phyloP scores from a whole-genome alignment of 2,329 filamentous ascomycete species.

The Cordyceps fumosorosea region DNA sequence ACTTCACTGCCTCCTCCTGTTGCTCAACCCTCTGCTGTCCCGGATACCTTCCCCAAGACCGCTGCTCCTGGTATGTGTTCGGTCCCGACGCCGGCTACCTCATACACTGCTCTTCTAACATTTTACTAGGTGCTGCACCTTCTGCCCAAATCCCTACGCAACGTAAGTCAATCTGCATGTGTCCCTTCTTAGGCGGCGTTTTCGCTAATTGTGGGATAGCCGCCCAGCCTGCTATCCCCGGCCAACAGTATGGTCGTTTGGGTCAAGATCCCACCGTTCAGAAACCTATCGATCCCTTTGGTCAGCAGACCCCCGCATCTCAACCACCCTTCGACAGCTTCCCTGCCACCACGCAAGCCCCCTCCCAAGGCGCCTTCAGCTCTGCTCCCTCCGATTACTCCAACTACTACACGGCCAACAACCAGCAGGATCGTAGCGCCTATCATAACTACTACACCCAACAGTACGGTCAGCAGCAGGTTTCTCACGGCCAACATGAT shows the following conservation, averaged over 20 bases:
- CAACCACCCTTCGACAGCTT: constrained; percentile 57
- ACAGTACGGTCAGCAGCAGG: constrained; percentile 50
- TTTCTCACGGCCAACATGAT: constrained; percentile 65
- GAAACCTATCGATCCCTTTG: constrained; percentile 85
- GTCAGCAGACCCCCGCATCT: constrained; percentile 54
- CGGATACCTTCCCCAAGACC: constrained; percentile 52
- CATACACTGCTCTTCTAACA: background rate
- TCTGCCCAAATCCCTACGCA: constrained; percentile 19
- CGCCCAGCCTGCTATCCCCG: constrained; percentile 46
- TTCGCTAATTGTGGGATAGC: constrained; percentile 12
- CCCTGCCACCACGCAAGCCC: constrained; percentile 53
- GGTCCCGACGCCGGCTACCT: background rate
- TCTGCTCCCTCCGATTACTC: constrained; percentile 75
- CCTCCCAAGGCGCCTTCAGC: constrained; percentile 60
- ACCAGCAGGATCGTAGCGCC: constrained; percentile 62
- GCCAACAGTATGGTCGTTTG: constrained; percentile 65
- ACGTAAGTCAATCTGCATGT: constrained; percentile 15
- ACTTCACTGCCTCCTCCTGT: constrained; percentile 82
- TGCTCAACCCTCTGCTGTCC: constrained; percentile 45
- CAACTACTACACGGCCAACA: constrained; percentile 78
- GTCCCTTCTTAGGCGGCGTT: background rate
- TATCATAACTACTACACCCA: constrained; percentile 76
- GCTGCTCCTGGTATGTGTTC: constrained; percentile 38
- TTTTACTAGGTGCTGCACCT: background rate
- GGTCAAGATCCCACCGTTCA: constrained; percentile 60